Evolutionary conservation across 129 eudicot genomes (phyloP).

Genomic region (Flaveria brownii): DNA sequence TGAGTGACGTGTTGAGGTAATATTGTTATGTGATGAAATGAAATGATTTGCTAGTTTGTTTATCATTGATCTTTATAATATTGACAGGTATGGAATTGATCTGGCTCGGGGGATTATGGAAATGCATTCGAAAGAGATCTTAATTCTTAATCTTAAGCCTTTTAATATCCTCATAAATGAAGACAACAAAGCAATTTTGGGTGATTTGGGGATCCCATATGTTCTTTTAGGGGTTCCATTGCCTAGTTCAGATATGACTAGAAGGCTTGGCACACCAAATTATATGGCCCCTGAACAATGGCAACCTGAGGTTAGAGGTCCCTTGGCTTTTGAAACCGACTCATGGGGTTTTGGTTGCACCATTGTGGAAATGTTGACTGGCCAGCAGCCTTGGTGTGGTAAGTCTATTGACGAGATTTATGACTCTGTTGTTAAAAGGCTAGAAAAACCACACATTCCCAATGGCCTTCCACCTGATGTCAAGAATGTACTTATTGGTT

Average conservation of each 20-base stretch:
- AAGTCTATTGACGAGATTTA: conserved; percentile 68
- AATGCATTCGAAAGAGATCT: conserved; percentile 67
- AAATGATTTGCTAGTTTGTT: conserved; percentile 10
- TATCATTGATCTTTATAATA: background rate
- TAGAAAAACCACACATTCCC: conserved; percentile 74
- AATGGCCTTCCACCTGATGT: conserved; percentile 79
- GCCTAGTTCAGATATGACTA: conserved; percentile 58
- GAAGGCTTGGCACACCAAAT: conserved; percentile 76
- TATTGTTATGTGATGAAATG: conserved; percentile 17
- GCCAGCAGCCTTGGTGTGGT: conserved; percentile 84
- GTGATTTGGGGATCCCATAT: conserved; percentile 79
- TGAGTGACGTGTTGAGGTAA: conserved; percentile 79
- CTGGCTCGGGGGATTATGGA: conserved; percentile 76
- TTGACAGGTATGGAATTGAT: conserved; percentile 72
- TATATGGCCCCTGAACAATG: conserved; percentile 99
- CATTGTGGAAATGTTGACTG: conserved; percentile 84
- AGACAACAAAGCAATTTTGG: conserved; percentile 57
- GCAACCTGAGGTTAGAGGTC: conserved; percentile 89
- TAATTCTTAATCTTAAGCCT: conserved; percentile 89
- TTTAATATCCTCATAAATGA: conserved; percentile 70
- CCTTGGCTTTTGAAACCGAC: conserved; percentile 83
- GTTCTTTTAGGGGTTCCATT: conserved; percentile 57
- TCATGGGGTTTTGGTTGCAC: conserved; percentile 98
- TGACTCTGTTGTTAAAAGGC: conserved; percentile 61
- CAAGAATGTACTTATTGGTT: conserved; percentile 66